A percentile compares a stretch with the other conserved stretches of the same genome.
Evolutionary conservation across 345 rosid genomes (phyloP).

Genomic region (Bruguiera gymnorhiza): DNA sequence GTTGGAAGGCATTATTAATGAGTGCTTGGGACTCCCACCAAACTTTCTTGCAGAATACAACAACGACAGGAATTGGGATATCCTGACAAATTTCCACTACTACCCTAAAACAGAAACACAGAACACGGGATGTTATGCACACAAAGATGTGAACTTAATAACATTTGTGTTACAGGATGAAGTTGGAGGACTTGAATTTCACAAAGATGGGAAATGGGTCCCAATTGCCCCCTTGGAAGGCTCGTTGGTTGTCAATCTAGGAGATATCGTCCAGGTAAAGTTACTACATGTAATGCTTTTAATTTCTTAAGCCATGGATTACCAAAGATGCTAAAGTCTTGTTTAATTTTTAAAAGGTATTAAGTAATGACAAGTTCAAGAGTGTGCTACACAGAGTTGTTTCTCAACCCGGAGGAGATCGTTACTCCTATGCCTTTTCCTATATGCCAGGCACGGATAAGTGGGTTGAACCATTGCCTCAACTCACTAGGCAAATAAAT

Average conservation of each 20-base stretch:
- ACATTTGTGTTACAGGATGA: conserved; percentile 53
- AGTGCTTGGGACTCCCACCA: conserved; percentile 43
- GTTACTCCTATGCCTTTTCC: conserved; percentile 48
- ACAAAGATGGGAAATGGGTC: conserved; percentile 42
- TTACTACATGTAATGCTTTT: background rate
- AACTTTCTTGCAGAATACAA: conserved; percentile 43
- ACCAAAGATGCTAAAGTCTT: background rate
- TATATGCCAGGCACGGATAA: conserved; percentile 41
- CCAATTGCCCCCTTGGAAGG: conserved; percentile 28
- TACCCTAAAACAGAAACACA: conserved; percentile 37
- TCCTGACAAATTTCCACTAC: conserved; percentile 37
- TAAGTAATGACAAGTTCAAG: conserved; percentile 53
- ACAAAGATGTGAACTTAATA: conserved; percentile 47
- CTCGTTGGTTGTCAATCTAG: conserved; percentile 38
- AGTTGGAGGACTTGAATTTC: conserved; percentile 47
- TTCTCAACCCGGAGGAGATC: conserved; percentile 29
- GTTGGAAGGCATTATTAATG: conserved; percentile 38
- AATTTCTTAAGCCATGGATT: background rate
- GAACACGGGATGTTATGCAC: conserved; percentile 37
- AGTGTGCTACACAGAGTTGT: conserved; percentile 53
- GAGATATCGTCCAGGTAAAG: conserved; percentile 48
- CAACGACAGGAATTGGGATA: conserved; percentile 50
- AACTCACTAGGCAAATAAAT: conserved; percentile 19
- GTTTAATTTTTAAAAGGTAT: conserved; percentile 24
- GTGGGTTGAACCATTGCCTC: conserved; percentile 51